Conservation (phyloP, 257 asterid species). For the Nicotiana tabacum region DNA sequence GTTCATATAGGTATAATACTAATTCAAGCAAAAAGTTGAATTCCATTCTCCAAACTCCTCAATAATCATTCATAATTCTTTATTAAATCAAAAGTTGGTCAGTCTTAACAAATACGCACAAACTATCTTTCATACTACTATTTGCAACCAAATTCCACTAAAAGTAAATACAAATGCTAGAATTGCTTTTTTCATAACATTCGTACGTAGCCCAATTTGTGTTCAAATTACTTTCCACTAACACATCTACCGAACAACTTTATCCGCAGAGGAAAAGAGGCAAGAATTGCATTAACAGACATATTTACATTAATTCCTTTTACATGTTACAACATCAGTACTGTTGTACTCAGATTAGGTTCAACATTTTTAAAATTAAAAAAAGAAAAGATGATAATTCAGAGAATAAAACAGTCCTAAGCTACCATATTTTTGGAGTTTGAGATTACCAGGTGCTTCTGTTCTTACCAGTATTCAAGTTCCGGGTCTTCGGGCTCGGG, state of each 20-base stretch:
- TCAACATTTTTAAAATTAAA: neutral
- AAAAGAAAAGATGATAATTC: neutral
- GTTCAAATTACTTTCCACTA: neutral
- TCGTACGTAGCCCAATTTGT: too few species aligned
- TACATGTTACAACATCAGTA: slow-evolving; percentile 13
- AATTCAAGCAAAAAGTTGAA: too few species aligned
- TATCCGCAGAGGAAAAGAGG: neutral
- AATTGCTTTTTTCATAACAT: neutral
- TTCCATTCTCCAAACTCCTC: too few species aligned
- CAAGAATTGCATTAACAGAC: neutral
- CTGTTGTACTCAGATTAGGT: slow-evolving; percentile 16
- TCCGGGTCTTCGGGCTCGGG: slow-evolving; percentile 43
- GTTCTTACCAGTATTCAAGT: slow-evolving; percentile 26
- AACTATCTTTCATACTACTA: neutral
- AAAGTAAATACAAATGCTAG: neutral
- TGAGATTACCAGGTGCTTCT: neutral
- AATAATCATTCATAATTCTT: too few species aligned
- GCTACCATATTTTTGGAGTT: neutral
- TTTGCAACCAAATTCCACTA: neutral
- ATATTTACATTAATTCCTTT: slow-evolving; percentile 24
- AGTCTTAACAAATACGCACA: too few species aligned
- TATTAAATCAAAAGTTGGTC: too few species aligned
- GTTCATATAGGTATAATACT: too few species aligned
- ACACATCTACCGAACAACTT: neutral
- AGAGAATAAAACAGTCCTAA: neutral